phyloP scores from a whole-genome alignment of 805 yeast genomes.

The Groenewaldozyma tartarivorans region DNA sequence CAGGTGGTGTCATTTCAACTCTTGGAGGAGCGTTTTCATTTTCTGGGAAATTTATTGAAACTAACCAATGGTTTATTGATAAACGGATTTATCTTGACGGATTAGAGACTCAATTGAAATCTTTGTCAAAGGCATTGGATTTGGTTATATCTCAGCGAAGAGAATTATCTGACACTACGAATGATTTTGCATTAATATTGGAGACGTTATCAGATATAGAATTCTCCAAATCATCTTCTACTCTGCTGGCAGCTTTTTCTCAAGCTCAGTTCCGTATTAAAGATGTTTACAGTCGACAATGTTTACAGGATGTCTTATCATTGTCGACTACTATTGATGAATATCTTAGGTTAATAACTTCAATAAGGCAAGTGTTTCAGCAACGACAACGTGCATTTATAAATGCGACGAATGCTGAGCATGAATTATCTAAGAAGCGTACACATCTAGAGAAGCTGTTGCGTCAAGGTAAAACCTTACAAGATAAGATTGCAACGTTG shows the following conservation, averaged over 20 bases:
- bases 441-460: conserved; percentile 36
- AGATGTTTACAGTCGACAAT: conserved; percentile 66
- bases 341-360: conserved; percentile 66
- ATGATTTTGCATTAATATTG: conserved; percentile 51
- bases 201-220: conserved; percentile 65
- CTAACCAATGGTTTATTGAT: conserved; percentile 67
- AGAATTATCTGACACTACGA: conserved; percentile 59
- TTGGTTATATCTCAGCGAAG: conserved; percentile 63
- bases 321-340: conserved; percentile 84
- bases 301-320: conserved; percentile 77
- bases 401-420: conserved; percentile 36
- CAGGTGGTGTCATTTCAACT: conserved; percentile 55
- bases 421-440: conserved; percentile 40
- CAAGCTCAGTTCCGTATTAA: conserved; percentile 61
- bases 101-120: conserved; percentile 62
- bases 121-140: conserved; percentile 63
- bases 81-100: conserved; percentile 60
- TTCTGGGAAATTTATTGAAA: conserved; percentile 59
- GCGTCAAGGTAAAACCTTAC: conserved; percentile 42
- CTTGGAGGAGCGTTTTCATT: conserved; percentile 57
- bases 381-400: conserved; percentile 55
- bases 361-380: conserved; percentile 62
- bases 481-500: conserved; percentile 51
- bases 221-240: conserved; percentile 54
- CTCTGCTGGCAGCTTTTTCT: conserved; percentile 61